Evolutionary conservation across 805 yeast genomes (phyloP), one percentile per base, ranked within the genome.

Genomic region (Candida silvicultrix): DNA sequence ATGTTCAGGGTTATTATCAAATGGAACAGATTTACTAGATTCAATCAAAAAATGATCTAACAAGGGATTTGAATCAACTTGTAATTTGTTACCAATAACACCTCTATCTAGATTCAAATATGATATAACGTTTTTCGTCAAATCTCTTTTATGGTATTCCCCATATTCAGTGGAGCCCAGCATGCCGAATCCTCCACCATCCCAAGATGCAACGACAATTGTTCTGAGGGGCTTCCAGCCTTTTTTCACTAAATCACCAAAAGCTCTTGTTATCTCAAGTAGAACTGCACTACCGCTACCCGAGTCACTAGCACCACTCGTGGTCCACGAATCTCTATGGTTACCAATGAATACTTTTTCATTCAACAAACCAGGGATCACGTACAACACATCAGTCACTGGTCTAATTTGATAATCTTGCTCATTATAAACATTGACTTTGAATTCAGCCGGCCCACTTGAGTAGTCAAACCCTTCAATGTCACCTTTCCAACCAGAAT

Each of bases 101-200:
- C 80, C 78, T 7, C 65, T 72, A 21, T 72, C 73, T 35, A 82
- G 60, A 12, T 63, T 60, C 41, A 87, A 67, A 38, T 69, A 67
- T 0, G 86, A 87, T 36, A 84, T 72, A 1, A 77, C 82, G 38
- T 73, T 71, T 36, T 67, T 69, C 41, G 70, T 67, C 32, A 85
- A 62, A 28, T 57, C 56, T 22, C 67, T 58, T 2, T 71, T 66
- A 45, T 77, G 68, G 41, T 79, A 78, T 60, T 85, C 92, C 6
- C 83, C 89, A 67, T 74, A 85, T 56, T 87, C 94, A 0, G 94
- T 82, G 0, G 89, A 80, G 1, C 96, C 96, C 28, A 87, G 52
- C 45, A 80, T 66, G 0, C 85, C 92, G 50, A 76, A 77, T 57
- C 82, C 88, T 52, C 81, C 89, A 32, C 87, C 95, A 63, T 88